These are phyloP conservation scores for Tolypocladium endophyticum DNA, from an alignment of 2,329 filamentous ascomycete genomes.

Conservation along the genomic window DNA sequence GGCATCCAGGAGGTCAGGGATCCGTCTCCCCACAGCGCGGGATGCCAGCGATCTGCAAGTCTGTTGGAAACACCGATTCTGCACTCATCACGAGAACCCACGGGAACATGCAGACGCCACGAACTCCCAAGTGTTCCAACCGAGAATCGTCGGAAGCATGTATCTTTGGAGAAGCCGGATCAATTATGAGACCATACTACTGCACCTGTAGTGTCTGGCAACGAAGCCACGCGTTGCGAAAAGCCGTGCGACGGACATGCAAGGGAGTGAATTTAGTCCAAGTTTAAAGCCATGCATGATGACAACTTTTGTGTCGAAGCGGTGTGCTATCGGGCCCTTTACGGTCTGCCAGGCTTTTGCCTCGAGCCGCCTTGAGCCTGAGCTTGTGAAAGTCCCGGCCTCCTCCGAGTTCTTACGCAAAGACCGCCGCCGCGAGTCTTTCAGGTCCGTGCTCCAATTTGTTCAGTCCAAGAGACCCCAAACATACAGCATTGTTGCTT, in stretches of 20 bases:
- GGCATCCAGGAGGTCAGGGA: background rate
- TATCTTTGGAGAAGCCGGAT: background rate
- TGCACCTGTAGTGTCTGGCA: too few relatives aligned
- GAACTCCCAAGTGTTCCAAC: background rate
- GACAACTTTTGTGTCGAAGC: too few relatives aligned
- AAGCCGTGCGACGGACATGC: too few relatives aligned
- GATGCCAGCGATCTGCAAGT: background rate
- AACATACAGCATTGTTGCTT: background rate
- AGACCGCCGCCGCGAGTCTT: too few relatives aligned
- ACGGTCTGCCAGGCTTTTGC: background rate
- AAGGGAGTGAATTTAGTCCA: too few relatives aligned
- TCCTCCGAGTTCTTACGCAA: background rate
- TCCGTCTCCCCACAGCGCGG: too few relatives aligned
- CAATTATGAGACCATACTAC: background rate
- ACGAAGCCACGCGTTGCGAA: background rate
- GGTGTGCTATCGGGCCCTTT: too few relatives aligned
- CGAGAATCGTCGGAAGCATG: background rate
- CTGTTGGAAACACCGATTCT: background rate
- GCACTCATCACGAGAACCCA: background rate
- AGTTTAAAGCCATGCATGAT: too few relatives aligned
- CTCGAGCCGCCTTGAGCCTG: too few relatives aligned
- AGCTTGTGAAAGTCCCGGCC: background rate
- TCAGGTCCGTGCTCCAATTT: background rate
- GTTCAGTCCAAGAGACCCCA: background rate
- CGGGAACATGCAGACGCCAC: conserved; percentile 3